Base-by-base conservation (phyloP, 306 rosid species). In the Cucurbita maxima region DNA sequence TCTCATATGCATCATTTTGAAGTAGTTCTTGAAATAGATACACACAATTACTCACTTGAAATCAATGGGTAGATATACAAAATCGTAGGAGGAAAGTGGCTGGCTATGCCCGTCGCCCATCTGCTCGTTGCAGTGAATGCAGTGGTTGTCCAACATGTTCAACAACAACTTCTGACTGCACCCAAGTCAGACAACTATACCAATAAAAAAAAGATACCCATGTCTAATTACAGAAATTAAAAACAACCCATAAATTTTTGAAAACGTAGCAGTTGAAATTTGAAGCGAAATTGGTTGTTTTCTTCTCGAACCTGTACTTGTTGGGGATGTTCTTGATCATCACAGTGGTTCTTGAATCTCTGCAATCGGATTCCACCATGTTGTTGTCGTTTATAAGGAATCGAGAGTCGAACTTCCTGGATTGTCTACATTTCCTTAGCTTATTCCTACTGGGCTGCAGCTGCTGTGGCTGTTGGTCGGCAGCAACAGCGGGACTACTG, bases 241-340 rank as follows among this genome's bases (percentile, higher is more conserved):
- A 30, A 4, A 48, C 58, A 48, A 58, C 62, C 18, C 67, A 60
- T 14, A 13, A 30, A 4, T 71, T 50, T 37, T 48, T 71, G 36
- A 38, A 62, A 38, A 62, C 40, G 25, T 10, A 54, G 11, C 19
- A 54, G 58, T 53, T 53, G 58, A 50, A 14, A n/a, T 20, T 53
- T 53, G 57, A 56, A 56, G 20, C 41, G 10, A 58, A 38, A 15
- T 61, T 8, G 16, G 47, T 38, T 62, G 14, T 38, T 68, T 45
- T 68, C 52, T 44, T 44, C 52, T 22, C 83, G 30, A 9, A 89
- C 98, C 97, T 94, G 92, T 94, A 94, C 73, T 94, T 94, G 63
- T 94, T 94, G 52, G 98, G 98, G 68, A 94, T 94, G 92, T 94
- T 94, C 77, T 90, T 94, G 60, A 94, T 90, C 98, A 94, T 94